phyloP scores from a whole-genome alignment of 1,284 basidiomycete species.

The Microbotryum saponariae region DNA sequence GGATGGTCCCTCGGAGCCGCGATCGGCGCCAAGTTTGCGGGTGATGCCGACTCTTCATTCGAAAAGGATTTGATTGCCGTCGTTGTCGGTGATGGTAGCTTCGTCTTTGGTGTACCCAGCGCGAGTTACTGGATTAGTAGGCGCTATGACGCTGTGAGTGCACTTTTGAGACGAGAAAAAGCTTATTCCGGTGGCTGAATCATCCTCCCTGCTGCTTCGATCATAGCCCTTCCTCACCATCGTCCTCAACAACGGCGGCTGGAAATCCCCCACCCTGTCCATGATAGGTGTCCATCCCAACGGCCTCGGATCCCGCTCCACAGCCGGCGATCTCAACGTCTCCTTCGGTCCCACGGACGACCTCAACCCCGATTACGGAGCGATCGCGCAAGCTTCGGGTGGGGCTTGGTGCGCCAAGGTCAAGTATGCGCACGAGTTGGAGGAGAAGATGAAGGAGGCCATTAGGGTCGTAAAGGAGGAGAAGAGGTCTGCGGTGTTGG shows the following conservation, averaged over 20 bases:
- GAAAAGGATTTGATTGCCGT: conserved; percentile 50
- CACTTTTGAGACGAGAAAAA: not conserved
- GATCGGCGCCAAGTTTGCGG: conserved; percentile 52
- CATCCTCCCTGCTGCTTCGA: no score
- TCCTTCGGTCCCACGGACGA: conserved; percentile 56
- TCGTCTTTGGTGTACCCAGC: conserved; percentile 57
- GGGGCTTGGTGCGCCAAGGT: conserved; percentile 57
- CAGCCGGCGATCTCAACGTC: conserved; percentile 51
- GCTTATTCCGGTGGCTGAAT: not conserved
- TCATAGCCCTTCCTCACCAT: conserved; percentile 60
- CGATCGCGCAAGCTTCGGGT: conserved; percentile 52
- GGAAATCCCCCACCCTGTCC: conserved; percentile 54
- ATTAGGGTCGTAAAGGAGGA: conserved; percentile 53
- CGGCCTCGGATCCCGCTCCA: conserved; percentile 50
- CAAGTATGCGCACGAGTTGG: conserved; percentile 41
- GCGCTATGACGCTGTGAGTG: conserved; percentile 55
- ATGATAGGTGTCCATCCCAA: conserved; percentile 58
- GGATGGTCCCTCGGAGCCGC: conserved; percentile 60
- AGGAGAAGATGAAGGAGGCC: conserved; percentile 48
- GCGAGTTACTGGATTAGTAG: conserved; percentile 63
- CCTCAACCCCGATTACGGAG: conserved; percentile 50
- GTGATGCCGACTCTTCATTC: conserved; percentile 33
- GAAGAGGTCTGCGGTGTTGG: conserved; percentile 56
- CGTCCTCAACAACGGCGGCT: conserved; percentile 56
- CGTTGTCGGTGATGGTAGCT: conserved; percentile 61